Conservation (phyloP, 1,284 basidiomycete genomes). For the Grifola frondosa region DNA sequence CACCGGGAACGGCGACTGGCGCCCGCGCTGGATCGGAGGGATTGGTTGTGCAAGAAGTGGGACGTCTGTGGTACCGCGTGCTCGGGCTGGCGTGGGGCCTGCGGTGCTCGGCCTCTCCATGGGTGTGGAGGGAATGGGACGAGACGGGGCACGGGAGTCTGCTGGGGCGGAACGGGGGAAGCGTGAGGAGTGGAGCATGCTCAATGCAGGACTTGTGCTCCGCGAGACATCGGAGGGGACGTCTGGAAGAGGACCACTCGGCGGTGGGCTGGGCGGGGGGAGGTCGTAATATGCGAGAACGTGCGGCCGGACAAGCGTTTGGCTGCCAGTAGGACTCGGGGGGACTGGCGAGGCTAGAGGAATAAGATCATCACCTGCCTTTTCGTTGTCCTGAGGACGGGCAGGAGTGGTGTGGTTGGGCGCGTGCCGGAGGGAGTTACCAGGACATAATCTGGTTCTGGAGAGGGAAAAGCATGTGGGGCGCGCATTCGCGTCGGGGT, state of each 20-base stretch:
- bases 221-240: conserved; percentile 32
- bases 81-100: conserved; percentile 7
- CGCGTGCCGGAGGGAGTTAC: conserved; percentile 19
- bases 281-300: conserved; percentile 49
- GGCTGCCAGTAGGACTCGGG: conserved; percentile 9
- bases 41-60: conserved; percentile 29
- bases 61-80: too few relatives aligned
- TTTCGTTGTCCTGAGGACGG: too few relatives aligned
- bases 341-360: too few relatives aligned
- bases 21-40: conserved; percentile 42
- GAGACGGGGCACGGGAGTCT: conserved; percentile 14
- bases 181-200: conserved; percentile 17
- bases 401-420: conserved; percentile 7
- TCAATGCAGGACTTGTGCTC: conserved; percentile 21
- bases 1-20: conserved; percentile 50
- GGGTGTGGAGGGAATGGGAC: conserved; percentile 6
- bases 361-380: too few relatives aligned
- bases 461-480: conserved; percentile 17
- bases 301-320: conserved; percentile 20
- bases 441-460: conserved; percentile 23
- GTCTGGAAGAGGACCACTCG: conserved; percentile 46
- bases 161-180: conserved; percentile 19
- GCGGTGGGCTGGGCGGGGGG: conserved; percentile 56
- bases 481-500: conserved; percentile 15
- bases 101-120: conserved; percentile 9